A percentile compares a stretch with the other conserved stretches of the same genome.
These are phyloP conservation scores for Prinsepia uniflora DNA, from an alignment of 306 rosid genomes.

Conservation along the genomic window DNA sequence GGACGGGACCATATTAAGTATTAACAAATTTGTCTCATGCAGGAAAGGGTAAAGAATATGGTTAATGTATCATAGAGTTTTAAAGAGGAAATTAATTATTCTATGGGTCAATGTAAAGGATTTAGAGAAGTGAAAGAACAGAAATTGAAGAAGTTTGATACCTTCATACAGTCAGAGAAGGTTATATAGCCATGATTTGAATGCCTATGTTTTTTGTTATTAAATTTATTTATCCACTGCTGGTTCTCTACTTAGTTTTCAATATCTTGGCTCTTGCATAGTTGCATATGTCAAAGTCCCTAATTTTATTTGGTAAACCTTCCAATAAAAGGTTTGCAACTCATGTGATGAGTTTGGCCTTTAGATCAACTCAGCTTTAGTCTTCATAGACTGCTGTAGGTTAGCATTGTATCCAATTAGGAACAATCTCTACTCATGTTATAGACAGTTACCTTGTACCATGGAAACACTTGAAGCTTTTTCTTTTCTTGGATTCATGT, in stretches of 20 bases:
- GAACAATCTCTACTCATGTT: too few species aligned
- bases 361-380: too few species aligned
- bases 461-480: background rate
- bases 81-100: constrained; percentile 25
- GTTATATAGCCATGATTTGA: constrained; percentile 24
- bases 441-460: too few species aligned
- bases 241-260: background rate
- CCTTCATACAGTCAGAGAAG: constrained; percentile 38
- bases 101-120: constrained; percentile 30
- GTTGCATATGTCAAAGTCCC: background rate
- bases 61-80: constrained; percentile 30
- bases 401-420: too few species aligned
- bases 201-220: background rate
- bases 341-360: background rate
- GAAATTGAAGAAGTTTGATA: constrained; percentile 35
- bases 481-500: background rate
- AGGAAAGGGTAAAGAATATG: constrained; percentile 55
- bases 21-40: constrained; percentile 28
- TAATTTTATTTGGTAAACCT: background rate
- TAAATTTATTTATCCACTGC: background rate
- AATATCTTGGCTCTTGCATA: background rate
- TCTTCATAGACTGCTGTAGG: too few species aligned
- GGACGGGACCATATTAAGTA: constrained; percentile 5
- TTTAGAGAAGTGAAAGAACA: constrained; percentile 35
- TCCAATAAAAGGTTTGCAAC: background rate